Percentiles rank a stretch among this genome's conserved stretches.
Evolutionary conservation across 768 basidiomycete genomes (phyloP).

Genomic region (Myochromella boudieri): DNA sequence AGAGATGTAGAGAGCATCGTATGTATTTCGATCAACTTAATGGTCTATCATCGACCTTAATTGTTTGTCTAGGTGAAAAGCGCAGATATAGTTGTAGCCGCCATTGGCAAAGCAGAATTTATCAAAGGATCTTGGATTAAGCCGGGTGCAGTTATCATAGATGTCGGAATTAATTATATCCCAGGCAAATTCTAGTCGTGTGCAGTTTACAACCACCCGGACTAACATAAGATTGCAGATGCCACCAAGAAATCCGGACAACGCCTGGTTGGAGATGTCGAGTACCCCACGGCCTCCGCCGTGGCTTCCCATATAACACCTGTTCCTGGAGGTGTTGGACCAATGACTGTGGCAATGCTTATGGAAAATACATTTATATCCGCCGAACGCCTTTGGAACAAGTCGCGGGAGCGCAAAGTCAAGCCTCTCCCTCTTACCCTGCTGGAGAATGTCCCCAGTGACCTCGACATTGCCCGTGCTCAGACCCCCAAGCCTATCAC

Average conservation of each 20-base stretch:
- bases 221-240: no score
- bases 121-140: constrained; percentile 96
- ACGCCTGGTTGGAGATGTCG: constrained; percentile 94
- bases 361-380: constrained; percentile 92
- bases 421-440: constrained; percentile 80
- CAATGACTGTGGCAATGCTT: constrained; percentile 99
- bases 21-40: constrained; percentile 24
- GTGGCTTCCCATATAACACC: constrained; percentile 93
- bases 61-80: constrained; percentile 57
- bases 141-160: constrained; percentile 92
- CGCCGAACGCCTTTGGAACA: constrained; percentile 79
- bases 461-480: constrained; percentile 95
- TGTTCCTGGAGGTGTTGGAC: constrained; percentile 97
- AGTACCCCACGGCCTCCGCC: constrained; percentile 71
- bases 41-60: neutral
- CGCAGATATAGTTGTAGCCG: constrained; percentile 93
- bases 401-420: constrained; percentile 62
- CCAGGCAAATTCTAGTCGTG: constrained; percentile 62
- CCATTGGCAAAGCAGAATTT: constrained; percentile 91
- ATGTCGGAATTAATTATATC: constrained; percentile 97
- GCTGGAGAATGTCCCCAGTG: constrained; percentile 86
- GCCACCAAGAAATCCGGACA: constrained; percentile 91
- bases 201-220: no score
- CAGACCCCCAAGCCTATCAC: constrained; percentile 90
- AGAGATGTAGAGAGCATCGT: constrained; percentile 80